These are phyloP conservation scores for Rusavskia elegans DNA, from an alignment of 495 filamentous ascomycete genomes.

Conservation along the genomic window DNA sequence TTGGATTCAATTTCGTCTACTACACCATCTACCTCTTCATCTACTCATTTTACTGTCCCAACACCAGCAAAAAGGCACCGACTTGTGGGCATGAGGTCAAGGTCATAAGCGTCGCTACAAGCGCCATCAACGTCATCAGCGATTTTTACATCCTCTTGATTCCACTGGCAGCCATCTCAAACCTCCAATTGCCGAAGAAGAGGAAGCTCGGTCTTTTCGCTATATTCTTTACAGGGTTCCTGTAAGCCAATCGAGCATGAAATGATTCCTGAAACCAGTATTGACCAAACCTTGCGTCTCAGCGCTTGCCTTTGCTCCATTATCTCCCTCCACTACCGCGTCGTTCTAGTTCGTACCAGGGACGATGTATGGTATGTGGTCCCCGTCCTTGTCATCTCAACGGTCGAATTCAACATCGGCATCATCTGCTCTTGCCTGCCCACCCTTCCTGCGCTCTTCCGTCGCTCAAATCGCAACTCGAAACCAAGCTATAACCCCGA, in stretches of 20 bases:
- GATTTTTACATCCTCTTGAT: conserved; percentile 11
- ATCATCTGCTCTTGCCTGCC: conserved; percentile 1
- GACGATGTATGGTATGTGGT: neutral
- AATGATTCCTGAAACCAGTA: too few species aligned
- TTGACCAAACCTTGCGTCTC: too few species aligned
- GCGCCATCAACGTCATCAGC: neutral
- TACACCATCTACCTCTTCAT: neutral
- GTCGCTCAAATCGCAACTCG: neutral
- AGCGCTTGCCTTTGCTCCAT: neutral
- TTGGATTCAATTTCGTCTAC: neutral
- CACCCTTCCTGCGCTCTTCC: neutral
- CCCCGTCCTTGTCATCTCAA: neutral
- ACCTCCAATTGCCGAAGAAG: conserved; percentile 11
- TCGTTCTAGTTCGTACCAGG: neutral
- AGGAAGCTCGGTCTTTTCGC: conserved; percentile 18
- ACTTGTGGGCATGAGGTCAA: neutral
- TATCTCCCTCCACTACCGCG: neutral
- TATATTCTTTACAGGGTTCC: conserved; percentile 14
- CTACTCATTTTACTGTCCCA: neutral
- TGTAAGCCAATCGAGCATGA: conserved; percentile 7
- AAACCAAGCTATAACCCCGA: neutral
- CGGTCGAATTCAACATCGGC: neutral
- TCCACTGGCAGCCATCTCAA: conserved; percentile 16
- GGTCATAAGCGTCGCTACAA: neutral
- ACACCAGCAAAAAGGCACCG: neutral